Evolutionary conservation across 1,139 yeast genomes (phyloP).

Genomic region (Saccharomyces hybrid): DNA sequence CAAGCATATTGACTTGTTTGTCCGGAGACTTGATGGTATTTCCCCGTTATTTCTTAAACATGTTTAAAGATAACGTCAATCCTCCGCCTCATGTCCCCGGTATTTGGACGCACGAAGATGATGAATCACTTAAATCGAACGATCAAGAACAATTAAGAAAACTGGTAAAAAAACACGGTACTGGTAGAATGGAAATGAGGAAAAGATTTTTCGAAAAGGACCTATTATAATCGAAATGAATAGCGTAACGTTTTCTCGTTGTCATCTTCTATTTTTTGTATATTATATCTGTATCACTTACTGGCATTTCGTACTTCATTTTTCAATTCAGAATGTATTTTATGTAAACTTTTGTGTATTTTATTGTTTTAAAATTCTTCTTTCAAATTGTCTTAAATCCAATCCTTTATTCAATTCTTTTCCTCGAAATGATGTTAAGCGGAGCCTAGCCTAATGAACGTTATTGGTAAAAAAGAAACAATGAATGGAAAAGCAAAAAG

Average conservation of each 20-base stretch:
- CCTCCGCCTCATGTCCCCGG: constrained; percentile 42
- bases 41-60: constrained; percentile 39
- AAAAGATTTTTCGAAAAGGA: constrained; percentile 34
- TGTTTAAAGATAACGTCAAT: constrained; percentile 38
- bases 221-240: constrained; percentile 12
- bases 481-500: background rate
- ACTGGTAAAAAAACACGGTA: constrained; percentile 33
- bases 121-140: constrained; percentile 31
- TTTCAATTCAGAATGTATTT: background rate
- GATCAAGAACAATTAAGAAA: constrained; percentile 30
- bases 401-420: too few relatives aligned
- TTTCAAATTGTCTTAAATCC: too few relatives aligned
- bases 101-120: constrained; percentile 45
- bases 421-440: too few relatives aligned
- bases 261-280: background rate
- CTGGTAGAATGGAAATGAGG: constrained; percentile 35
- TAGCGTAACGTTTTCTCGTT: background rate
- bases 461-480: constrained; percentile 1
- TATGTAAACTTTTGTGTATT: background rate
- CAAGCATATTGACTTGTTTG: constrained; percentile 40
- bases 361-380: background rate
- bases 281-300: background rate
- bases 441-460: background rate
- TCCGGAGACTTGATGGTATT: constrained; percentile 44
- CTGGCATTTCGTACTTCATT: background rate